Base-by-base conservation (phyloP, 495 filamentous ascomycete genomes). In the Aspergillus campestris region DNA sequence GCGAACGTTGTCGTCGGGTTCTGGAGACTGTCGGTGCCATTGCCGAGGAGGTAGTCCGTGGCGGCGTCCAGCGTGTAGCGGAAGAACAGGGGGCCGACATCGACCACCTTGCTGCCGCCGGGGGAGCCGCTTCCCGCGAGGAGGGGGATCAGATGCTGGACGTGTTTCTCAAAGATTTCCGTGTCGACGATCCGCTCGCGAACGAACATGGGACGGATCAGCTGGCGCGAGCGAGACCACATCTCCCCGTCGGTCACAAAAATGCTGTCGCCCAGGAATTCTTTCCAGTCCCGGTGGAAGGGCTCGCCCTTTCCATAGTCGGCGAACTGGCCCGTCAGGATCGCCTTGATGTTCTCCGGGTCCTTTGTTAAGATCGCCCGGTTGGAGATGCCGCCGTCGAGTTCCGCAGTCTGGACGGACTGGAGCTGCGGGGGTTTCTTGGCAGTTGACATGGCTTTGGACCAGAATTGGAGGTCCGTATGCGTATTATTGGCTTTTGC, bases 41-140 rank as follows among this genome's bases (percentile, higher is more conserved):
- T 67, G 10, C 90, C 90, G n/a, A 95, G 74, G 31, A 96, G 66
- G 58, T 92, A 95, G 46, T 91, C 85, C 10, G 89, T 92, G 2
- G 87, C 81, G 2, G 82, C 70, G 59, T 96, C 89, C 8, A 96
- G 70, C 1, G 88, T 90, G 51, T 83, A 86, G 7, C 87, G 77
- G 69, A 86, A 90, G 60, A 91, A 82, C 13, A 90, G 67, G 7
- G 81, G 75, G 29, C 74, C 72, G 31, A 91, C 74, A 59, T 94
- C 80, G 14, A 89, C 70, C 2, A 75, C 70, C 34, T 64, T 67
- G 31, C 73, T 76, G 31, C 73, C 66, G 27, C 70, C 38, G 2
- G 61, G 55, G 7, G 59, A 49, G 7, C 28, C 31, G n/a, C 53
- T 56, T 10, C 72, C 68, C 0, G 77, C 79, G 29, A 82, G 71